Evolutionary conservation across 2,329 filamentous ascomycete species (phyloP), one percentile per base, ranked within the genome.

Genomic region (Penicillium concentricum): DNA sequence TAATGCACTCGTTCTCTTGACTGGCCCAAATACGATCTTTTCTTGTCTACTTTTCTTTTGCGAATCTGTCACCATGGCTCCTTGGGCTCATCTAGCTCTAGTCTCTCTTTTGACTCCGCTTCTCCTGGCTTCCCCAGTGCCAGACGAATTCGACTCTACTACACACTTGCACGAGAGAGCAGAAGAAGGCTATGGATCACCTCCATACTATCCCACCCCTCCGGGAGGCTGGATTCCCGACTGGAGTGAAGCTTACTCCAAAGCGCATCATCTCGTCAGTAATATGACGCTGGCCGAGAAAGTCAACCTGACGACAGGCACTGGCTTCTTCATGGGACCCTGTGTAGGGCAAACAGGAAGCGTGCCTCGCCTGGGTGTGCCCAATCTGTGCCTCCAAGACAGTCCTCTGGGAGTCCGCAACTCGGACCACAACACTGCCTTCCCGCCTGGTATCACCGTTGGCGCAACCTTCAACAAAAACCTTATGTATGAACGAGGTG

Each of bases 271-370:
- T 4, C 72, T 92, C 15, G 89, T 93, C 16, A 83, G 84, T 51
- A 82, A 85, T 46, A 90, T 93, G 89, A 92, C 89, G 0, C 74
- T 93, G 54, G 89, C 88, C 2, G 90, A 92, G 71, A 93, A 92
- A 76, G 87, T 88, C 4, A 92, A 92, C 68, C 81, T 92, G 50
- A 91, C 88, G 0, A 83, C 84, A 1, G 89, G 89, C 4, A 87
- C 83, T 1, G 89, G 89, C 1, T 81, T 87, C 41, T 87, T 81
- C 61, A 92, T 91, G 89, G 88, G 79, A 5, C 85, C 80, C 28
- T 94, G 90, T 63, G 87, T 88, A 22, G 90, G 90, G 38, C 91
- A 93, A 66, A 89, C 88, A 0, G 89, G 89, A 12, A 89, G 87
- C 57, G 88, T 86, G 1, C 71, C 78, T 16, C 83, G 90, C 7